Evolutionary conservation across 768 basidiomycete genomes (phyloP).

Genomic region (Tulasnella calospora): DNA sequence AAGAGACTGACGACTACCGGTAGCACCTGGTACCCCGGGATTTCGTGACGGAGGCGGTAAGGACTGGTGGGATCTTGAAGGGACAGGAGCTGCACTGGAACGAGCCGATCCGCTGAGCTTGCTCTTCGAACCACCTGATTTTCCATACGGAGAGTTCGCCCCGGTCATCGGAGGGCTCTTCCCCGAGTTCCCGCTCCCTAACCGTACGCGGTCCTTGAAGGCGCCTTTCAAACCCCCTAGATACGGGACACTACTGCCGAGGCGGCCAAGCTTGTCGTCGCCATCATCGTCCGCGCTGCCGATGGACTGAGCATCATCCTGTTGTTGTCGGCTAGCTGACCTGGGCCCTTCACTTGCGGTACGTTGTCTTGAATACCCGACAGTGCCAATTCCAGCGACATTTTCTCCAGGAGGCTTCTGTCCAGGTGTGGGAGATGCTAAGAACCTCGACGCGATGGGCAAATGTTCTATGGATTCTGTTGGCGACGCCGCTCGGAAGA

Average conservation of each 20-base stretch:
- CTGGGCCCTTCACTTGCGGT: background rate
- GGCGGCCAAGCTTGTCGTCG: background rate
- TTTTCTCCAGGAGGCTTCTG: background rate
- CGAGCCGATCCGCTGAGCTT: conserved; percentile 42
- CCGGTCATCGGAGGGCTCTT: conserved; percentile 15
- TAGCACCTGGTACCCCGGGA: background rate
- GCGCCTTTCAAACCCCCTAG: conserved; percentile 9
- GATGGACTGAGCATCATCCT: conserved; percentile 45
- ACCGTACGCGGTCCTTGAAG: conserved; percentile 6
- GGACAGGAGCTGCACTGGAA: conserved; percentile 41
- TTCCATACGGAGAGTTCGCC: conserved; percentile 36
- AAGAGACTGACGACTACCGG: conserved; percentile 49
- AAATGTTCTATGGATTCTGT: conserved; percentile 67
- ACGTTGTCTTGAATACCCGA: conserved; percentile 1
- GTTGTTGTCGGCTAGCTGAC: background rate
- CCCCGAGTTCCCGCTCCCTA: conserved; percentile 7
- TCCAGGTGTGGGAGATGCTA: conserved; percentile 43
- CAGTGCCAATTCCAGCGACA: conserved; percentile 4
- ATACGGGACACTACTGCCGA: background rate
- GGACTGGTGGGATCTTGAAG: conserved; percentile 63
- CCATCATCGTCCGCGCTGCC: conserved; percentile 69
- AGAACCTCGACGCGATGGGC: conserved; percentile 89
- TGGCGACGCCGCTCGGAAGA: conserved; percentile 53
- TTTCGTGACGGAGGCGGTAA: conserved; percentile 59
- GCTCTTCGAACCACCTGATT: conserved; percentile 28